Evolutionary conservation across 768 basidiomycete species (phyloP).

Genomic region (Suillus occidentalis): DNA sequence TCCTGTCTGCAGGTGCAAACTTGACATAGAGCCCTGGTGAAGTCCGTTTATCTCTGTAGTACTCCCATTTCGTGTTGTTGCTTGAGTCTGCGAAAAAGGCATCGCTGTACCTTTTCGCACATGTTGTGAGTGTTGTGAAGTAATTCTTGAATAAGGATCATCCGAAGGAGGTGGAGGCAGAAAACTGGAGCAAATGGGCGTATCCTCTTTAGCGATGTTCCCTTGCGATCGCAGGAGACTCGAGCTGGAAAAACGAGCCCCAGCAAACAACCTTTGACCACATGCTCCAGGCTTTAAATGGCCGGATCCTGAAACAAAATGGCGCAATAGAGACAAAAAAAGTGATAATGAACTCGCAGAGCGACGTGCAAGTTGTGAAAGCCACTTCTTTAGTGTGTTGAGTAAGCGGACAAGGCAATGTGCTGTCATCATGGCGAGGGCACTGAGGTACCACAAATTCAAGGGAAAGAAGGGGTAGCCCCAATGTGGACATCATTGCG

Average conservation of each 20-base stretch:
- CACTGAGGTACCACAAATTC: no score
- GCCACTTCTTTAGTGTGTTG: not conserved
- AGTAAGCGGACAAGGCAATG: not conserved
- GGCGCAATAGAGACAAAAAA: not conserved
- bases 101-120: not conserved
- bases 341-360: not conserved
- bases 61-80: not conserved
- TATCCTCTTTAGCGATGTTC: not conserved
- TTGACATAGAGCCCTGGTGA: not conserved
- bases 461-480: no score
- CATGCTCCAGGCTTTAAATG: not conserved
- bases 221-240: not conserved
- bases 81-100: not conserved
- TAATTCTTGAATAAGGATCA: not conserved
- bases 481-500: no score
- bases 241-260: not conserved
- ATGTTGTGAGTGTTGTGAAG: not conserved
- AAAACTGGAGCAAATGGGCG: not conserved
- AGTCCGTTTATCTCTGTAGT: not conserved
- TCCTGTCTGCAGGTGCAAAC: not conserved
- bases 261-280: not conserved
- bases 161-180: not conserved
- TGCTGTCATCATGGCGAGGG: not conserved
- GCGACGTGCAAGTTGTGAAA: not conserved
- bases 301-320: not conserved